Base-by-base conservation (phyloP, 441 rosid genomes). In the Monsonia emarginata region DNA sequence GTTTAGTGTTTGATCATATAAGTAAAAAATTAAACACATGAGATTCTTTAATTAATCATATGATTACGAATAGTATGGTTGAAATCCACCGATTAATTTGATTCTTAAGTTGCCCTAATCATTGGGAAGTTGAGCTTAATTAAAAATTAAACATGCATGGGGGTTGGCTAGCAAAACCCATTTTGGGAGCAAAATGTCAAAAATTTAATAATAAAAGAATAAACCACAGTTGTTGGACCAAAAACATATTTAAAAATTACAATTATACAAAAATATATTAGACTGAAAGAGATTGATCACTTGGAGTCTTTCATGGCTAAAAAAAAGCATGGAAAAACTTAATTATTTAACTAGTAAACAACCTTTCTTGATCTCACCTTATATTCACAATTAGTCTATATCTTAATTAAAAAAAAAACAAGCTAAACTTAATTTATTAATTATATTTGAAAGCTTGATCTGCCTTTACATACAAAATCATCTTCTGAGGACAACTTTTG, bases 361-460 rank as follows among this genome's bases (percentile, higher is more conserved):
- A 7, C 40, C 7, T 7, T 9, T 16, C 18, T 19, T 24, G 36
- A 56, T 16, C 27, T 56, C 63, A 26, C 58, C 73, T 66, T 68
- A 42, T 67, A 74, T 48, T 70, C 72, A 56, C 65, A 66, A 42
- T 36, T 36, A 7, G 5, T 36, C 10, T 36, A 1, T 36, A 8
- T 7, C 1, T 1, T 36, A 6, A 36, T 36, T n/a, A n/a, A 7
- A 46, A 18, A 18, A 16, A 40, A 1, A 6, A 16, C 54, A 46
- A 46, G 24, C 54, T 46, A 5, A 46, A 5, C 18, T 4, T 0
- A 46, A 22, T 11, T 19, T 16, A 19, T 46, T 46, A 0, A 16
- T 46, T 18, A 77, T 28, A 74, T 54, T 58, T 66, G 64, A 54
- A 82, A 81, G 75, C 83, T 76, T 32, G 81, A 74, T 76, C 82